These are phyloP conservation scores for Fusarium aywerte DNA, from an alignment of 2,329 filamentous ascomycete genomes.

Conservation along the genomic window DNA sequence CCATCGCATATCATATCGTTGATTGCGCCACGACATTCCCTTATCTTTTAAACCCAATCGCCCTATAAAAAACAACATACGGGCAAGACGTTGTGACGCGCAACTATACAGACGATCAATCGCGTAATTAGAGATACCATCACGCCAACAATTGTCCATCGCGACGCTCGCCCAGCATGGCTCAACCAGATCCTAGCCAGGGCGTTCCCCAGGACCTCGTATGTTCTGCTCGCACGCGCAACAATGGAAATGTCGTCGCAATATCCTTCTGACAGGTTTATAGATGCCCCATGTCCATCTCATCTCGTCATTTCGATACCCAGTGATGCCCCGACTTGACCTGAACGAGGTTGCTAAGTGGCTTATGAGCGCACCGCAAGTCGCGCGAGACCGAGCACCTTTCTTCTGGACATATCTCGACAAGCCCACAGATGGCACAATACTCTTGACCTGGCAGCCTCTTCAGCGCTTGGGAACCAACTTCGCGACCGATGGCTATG, in stretches of 20 bases:
- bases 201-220: slow-evolving; percentile 58
- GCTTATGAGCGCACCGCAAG: slow-evolving; percentile 83
- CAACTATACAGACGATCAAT: slow-evolving; percentile 23
- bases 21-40: slow-evolving; percentile 41
- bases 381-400: slow-evolving; percentile 83
- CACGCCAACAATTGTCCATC: slow-evolving; percentile 24
- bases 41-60: slow-evolving; percentile 18
- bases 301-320: slow-evolving; percentile 84
- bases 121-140: slow-evolving; percentile 30
- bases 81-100: background rate
- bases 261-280: slow-evolving; percentile 31
- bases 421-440: slow-evolving; percentile 80
- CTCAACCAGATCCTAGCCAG: slow-evolving; percentile 56
- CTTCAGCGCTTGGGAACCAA: slow-evolving; percentile 74
- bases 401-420: slow-evolving; percentile 96
- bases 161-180: slow-evolving; percentile 50
- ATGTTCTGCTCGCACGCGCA: slow-evolving; percentile 34
- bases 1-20: slow-evolving; percentile 31
- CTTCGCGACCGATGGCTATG: slow-evolving; percentile 90
- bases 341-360: slow-evolving; percentile 83
- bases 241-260: background rate
- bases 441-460: slow-evolving; percentile 91
- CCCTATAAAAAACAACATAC: background rate
- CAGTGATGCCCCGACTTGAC: slow-evolving; percentile 75
- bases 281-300: slow-evolving; percentile 91